phyloP scores from a whole-genome alignment of 257 asterid species.

The Solanum medicagineum region DNA sequence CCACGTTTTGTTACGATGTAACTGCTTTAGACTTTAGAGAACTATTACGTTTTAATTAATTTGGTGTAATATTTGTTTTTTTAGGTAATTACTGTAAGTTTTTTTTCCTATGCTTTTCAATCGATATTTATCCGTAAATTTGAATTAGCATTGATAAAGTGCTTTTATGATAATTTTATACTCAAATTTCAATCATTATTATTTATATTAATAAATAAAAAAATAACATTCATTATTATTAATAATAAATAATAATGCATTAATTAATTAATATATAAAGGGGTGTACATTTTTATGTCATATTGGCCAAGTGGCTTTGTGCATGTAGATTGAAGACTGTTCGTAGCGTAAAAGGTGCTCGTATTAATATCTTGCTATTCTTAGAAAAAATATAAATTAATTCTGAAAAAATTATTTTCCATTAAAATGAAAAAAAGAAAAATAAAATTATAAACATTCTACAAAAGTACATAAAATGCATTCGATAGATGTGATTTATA shows the following conservation, averaged over 20 bases:
- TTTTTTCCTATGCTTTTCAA: neutral
- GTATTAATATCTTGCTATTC: neutral
- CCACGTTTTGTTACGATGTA: neutral
- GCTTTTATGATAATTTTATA: no score
- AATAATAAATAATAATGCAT: neutral
- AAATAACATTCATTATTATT: neutral
- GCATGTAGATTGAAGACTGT: neutral
- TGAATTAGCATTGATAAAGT: neutral
- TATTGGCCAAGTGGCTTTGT: neutral
- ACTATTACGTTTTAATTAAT: neutral
- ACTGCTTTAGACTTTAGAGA: neutral
- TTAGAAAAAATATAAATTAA: neutral
- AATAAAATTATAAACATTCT: neutral
- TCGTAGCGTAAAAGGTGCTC: neutral
- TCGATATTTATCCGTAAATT: neutral
- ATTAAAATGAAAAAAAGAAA: neutral
- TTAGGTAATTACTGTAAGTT: neutral
- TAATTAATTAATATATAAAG: no score
- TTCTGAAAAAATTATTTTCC: no score
- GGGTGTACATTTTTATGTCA: neutral
- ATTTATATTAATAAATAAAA: no score
- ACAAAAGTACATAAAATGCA: no score
- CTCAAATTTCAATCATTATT: no score
- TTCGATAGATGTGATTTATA: no score
- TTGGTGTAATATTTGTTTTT: neutral